phyloP scores from a whole-genome alignment of 305 asterid species.

The Rubia tinctorum region DNA sequence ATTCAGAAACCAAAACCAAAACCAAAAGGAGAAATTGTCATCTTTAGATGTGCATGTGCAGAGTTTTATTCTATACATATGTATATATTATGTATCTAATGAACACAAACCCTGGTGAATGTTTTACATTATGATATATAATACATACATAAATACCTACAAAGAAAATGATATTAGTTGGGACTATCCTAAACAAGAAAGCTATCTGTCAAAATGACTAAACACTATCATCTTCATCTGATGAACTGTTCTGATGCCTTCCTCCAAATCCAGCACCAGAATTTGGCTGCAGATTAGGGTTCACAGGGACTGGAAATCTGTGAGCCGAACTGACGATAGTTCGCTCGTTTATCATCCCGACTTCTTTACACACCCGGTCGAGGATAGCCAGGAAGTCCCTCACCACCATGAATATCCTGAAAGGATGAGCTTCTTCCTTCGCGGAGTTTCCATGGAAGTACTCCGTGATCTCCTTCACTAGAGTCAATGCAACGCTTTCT shows the following conservation, averaged over 20 bases:
- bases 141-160: constrained; percentile 27
- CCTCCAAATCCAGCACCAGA: constrained; percentile 34
- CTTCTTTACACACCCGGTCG: constrained; percentile 91
- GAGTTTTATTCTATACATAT: constrained; percentile 5
- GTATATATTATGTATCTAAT: constrained; percentile 31
- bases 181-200: constrained; percentile 22
- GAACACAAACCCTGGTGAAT: constrained; percentile 19
- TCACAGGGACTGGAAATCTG: constrained; percentile 80
- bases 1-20: not conserved
- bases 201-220: constrained; percentile 1
- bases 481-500: constrained; percentile 65
- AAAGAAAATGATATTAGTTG: constrained; percentile 12
- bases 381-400: constrained; percentile 68
- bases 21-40: not conserved
- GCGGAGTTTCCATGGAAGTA: constrained; percentile 96
- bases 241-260: constrained; percentile 28
- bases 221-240: constrained; percentile 49
- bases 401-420: constrained; percentile 87
- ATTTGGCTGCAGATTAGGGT: constrained; percentile 60
- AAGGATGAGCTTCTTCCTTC: constrained; percentile 91
- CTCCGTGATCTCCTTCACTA: constrained; percentile 88
- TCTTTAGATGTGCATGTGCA: not conserved
- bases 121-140: constrained; percentile 30
- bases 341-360: constrained; percentile 79
- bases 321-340: constrained; percentile 65